Base-by-base conservation (phyloP, 129 eudicot species). In the Helianthus tuberosus region DNA sequence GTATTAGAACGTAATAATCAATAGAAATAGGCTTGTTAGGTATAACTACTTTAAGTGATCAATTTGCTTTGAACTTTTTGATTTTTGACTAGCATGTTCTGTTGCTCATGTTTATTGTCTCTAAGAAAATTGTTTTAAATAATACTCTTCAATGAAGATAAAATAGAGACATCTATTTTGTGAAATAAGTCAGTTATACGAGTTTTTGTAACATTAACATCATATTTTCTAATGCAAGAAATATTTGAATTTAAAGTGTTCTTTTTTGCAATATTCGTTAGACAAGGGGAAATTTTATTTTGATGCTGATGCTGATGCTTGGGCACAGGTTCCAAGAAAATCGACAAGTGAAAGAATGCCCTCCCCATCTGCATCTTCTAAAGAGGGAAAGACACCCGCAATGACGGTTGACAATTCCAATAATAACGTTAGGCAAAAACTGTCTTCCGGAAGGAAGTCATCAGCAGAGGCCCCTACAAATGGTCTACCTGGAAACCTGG, bases 401-500 rank as follows among this genome's bases (percentile, higher is more conserved):
- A 91, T 79, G 78, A 39, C 54, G 15, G 84, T 77, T 78, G 89
- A 93, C 68, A 63, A 68, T 20, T 20, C 36, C 16, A 74, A 76
- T 38, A 76, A 79, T 64, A 55, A 86, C 63, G 49, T 54, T 77
- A 78, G 85, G 77, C 86, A 77, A 71, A 88, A 79, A 59, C 41
- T 43, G 54, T 76, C 89, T n/a, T 36, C 71, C 1, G 92, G 91
- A 49, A 93, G 86, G 81, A 93, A 84, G 79, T 74, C 84, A 43
- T 67, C 84, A 12, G 77, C 85, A 49, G 90, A 90, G 50, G 72
- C 39, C 81, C 69, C 82, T 48, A 76, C 75, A 79, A 73, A 81
- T 82, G 95, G 94, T 38, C 72, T 87, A 27, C 90, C 86, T 0
- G 89, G 83, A 46, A 93, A 90, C 73, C 73, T 93, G 89, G 92